phyloP scores from a whole-genome alignment of 805 yeast species.

The Teunomyces lycoperdinae region DNA sequence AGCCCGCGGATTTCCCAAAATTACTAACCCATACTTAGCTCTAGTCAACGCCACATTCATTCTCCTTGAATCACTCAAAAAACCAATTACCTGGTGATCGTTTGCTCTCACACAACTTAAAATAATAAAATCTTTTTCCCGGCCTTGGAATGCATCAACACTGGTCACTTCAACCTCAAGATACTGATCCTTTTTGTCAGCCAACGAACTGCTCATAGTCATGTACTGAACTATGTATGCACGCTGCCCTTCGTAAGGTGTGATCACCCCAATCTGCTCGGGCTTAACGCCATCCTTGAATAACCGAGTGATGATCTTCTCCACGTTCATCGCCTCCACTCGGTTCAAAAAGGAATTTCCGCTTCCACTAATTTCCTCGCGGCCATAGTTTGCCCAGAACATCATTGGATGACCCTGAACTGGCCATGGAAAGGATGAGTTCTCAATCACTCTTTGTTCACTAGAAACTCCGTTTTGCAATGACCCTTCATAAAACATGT shows the following conservation, averaged over 20 bases:
- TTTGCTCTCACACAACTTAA: constrained; percentile 45
- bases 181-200: constrained; percentile 57
- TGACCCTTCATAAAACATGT: constrained; percentile 89
- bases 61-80: constrained; percentile 43
- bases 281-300: constrained; percentile 78
- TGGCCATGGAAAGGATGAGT: constrained; percentile 87
- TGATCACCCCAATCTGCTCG: constrained; percentile 83
- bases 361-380: constrained; percentile 79
- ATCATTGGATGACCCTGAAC: constrained; percentile 82
- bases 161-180: constrained; percentile 81
- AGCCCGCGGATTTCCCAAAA: constrained; percentile 82
- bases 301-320: constrained; percentile 66
- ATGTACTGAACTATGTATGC: constrained; percentile 77
- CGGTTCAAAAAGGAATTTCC: constrained; percentile 84
- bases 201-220: constrained; percentile 64
- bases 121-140: constrained; percentile 45
- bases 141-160: constrained; percentile 61
- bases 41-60: constrained; percentile 45
- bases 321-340: constrained; percentile 87
- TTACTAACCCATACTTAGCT: constrained; percentile 42
- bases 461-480: constrained; percentile 88
- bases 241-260: constrained; percentile 94
- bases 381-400: constrained; percentile 90
- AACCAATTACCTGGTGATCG: constrained; percentile 39
- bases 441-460: constrained; percentile 57